Evolutionary conservation across 73 alveolate genomes (phyloP), one percentile per base, ranked within the genome.

Genomic region (Paramecium primaurelia): DNA sequence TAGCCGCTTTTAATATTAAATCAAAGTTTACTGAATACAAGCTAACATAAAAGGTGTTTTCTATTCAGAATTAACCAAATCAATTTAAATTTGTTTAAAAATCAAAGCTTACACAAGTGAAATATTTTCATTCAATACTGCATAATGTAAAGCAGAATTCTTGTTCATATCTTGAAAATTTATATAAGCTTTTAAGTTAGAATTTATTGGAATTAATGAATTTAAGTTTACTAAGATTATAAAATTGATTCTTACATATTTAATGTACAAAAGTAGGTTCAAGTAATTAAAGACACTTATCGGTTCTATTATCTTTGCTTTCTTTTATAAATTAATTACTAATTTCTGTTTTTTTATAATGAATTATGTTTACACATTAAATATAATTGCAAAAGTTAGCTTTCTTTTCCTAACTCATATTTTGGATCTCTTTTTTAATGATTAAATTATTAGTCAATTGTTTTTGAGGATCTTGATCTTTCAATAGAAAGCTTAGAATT

Each of bases 141-240:
- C 88, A 10, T 36, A 75, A 75, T 75, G 88, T 10, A 75, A 75
- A 4, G 88, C 88, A 4, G 88, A 38, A 36, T 75, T 75, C 20
- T 38, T 42, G n/a, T 38, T 36, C 4, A 1, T 18, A 75, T 75
- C 88, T 75, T 75, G 20, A 12, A 42, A 34, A 75, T 42, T 75
- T 75, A 75, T 38, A 18, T 26, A 2, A n/a, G 88, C 88, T 36
- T 42, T 36, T 75, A 75, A 75, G 20, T 75, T 42, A 16, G 69
- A 22, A 11, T 75, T 75, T 2, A 75, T 75, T 42, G 38, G 36
- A 10, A 10, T 38, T 25, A 12, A 38, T 37, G 88, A 38, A 42
- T 34, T 34, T 38, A 75, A 8, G 18, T 38, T 75, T 16, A 75
- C 88, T 75, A 75, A 75, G 7, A 11, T 20, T 10, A 16, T 75